Evolutionary conservation across 1,284 basidiomycete species (phyloP).

Genomic region (Apiotrichum montevideense): DNA sequence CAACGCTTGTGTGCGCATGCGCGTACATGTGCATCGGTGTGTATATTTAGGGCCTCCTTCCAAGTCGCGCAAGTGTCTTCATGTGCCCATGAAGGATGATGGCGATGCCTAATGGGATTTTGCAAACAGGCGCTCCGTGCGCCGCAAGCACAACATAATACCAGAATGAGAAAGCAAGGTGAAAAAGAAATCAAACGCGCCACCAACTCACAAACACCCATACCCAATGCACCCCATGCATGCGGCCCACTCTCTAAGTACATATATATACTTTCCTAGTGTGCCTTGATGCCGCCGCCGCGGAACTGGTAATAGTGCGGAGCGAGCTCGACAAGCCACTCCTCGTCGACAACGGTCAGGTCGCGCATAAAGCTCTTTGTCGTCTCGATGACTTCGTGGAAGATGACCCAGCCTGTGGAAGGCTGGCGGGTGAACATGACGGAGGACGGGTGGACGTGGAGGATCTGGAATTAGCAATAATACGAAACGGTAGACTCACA

Average conservation of each 20-base stretch:
- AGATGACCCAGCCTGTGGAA: constrained; percentile 84
- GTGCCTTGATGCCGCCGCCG: constrained; percentile 40
- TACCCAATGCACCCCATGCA: too few species aligned
- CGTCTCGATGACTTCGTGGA: constrained; percentile 92
- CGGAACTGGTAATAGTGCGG: constrained; percentile 45
- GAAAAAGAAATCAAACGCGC: too few species aligned
- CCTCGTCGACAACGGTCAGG: constrained; percentile 51
- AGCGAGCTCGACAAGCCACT: constrained; percentile 52
- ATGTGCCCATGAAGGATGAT: too few species aligned
- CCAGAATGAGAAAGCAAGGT: too few species aligned
- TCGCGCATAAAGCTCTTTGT: constrained; percentile 67
- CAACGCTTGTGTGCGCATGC: too few species aligned
- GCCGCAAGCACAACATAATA: too few species aligned
- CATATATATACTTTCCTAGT: constrained; percentile 10
- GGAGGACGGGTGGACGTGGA: constrained; percentile 89
- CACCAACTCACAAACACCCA: too few species aligned
- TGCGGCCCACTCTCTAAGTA: background rate
- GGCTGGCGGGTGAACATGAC: constrained; percentile 91
- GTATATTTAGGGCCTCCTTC: too few species aligned
- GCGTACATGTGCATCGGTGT: too few species aligned
- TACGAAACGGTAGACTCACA: constrained; percentile 50
- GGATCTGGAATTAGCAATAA: constrained; percentile 51
- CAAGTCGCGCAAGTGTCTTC: too few species aligned
- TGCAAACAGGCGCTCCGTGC: too few species aligned
- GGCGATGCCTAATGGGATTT: too few species aligned